These are phyloP conservation scores for Stagonosporopsis tanaceti DNA, from an alignment of 2,329 filamentous ascomycete genomes.

Conservation along the genomic window DNA sequence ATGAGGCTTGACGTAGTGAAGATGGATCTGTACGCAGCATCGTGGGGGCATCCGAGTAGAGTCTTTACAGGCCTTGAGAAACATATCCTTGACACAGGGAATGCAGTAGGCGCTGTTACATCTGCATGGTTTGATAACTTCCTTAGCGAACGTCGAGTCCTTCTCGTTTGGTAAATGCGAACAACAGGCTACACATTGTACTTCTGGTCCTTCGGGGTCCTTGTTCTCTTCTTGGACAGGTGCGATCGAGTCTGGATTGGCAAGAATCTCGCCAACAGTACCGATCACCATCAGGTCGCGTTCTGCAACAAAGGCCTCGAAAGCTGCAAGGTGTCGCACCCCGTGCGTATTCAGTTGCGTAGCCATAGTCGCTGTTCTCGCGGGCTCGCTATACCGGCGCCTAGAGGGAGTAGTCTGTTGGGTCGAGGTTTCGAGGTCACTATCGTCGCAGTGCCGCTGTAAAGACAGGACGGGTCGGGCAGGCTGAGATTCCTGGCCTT, in stretches of 20 bases:
- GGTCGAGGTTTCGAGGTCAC: slow-evolving; percentile 10
- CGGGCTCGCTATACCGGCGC: slow-evolving; percentile 29
- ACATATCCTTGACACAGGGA: slow-evolving; percentile 52
- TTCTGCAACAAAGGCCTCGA: slow-evolving; percentile 17
- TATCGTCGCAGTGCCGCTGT: slow-evolving; percentile 20
- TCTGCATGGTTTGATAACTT: slow-evolving; percentile 42
- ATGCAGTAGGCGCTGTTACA: slow-evolving; percentile 46
- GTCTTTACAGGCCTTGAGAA: slow-evolving; percentile 52
- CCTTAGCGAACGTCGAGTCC: slow-evolving; percentile 10
- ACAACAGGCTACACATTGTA: slow-evolving; percentile 37
- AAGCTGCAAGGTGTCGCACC: slow-evolving; percentile 1
- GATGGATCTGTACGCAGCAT: slow-evolving; percentile 56
- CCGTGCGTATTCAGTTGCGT: slow-evolving; percentile 4
- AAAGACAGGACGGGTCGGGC: not conserved
- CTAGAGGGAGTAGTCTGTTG: not conserved
- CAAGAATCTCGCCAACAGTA: not conserved
- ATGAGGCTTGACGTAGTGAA: slow-evolving; percentile 49
- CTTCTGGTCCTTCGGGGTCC: not conserved
- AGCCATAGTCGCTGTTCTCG: not conserved
- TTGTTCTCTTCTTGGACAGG: not conserved
- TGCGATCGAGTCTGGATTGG: not conserved
- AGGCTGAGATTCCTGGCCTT: slow-evolving; percentile 15
- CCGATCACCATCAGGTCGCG: slow-evolving; percentile 21
- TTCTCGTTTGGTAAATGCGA: slow-evolving; percentile 17
- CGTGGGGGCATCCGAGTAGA: slow-evolving; percentile 55